Evolutionary conservation across 208 protist species (phyloP), one percentile per base, ranked within the genome.

Genomic region (Acanthamoeba divionensis): DNA sequence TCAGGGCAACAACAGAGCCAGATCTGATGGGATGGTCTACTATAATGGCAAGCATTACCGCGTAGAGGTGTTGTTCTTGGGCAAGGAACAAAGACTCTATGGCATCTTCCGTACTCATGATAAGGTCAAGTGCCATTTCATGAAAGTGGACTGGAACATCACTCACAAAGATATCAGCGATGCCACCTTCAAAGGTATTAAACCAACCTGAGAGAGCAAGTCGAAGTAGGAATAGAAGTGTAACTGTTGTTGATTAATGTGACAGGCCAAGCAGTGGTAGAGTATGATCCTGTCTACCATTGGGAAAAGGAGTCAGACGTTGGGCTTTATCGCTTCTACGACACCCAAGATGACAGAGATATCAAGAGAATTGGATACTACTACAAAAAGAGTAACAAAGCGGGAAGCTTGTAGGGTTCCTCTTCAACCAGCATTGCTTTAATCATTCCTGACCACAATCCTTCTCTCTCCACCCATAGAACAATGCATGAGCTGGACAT

Each of bases 401-500:
- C 69, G 18, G 69, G 69, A 2, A 79, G 15, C 71, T 62, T 82
- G 71, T 82, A 57, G 48, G 71, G 4, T 7, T 21, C 41, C 12
- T 31, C 36, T 9, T 79, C 69, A n/a, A 38, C 44, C 33, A 41
- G 10, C 10, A 6, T 75, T 5, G 10, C 24, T 45, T 38, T 29
- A 41, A 15, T 75, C 24, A n/a, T n/a, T n/a, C n/a, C n/a, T n/a
- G n/a, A n/a, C n/a, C n/a, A n/a, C n/a, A n/a, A n/a, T n/a, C n/a
- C n/a, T n/a, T n/a, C n/a, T n/a, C n/a, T n/a, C n/a, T n/a, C n/a
- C n/a, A n/a, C 5, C 15, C 10, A 15, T 50, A 82, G 71, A 50
- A 82, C 71, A 50, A 62, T 82, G 48, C 71, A 82, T 29, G 71
- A 82, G 47, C 48, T 82, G n/a, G 62, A 82, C 71, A 62, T 62